Conservation (phyloP, 257 asterid genomes). For the Ilex aquifolium region DNA sequence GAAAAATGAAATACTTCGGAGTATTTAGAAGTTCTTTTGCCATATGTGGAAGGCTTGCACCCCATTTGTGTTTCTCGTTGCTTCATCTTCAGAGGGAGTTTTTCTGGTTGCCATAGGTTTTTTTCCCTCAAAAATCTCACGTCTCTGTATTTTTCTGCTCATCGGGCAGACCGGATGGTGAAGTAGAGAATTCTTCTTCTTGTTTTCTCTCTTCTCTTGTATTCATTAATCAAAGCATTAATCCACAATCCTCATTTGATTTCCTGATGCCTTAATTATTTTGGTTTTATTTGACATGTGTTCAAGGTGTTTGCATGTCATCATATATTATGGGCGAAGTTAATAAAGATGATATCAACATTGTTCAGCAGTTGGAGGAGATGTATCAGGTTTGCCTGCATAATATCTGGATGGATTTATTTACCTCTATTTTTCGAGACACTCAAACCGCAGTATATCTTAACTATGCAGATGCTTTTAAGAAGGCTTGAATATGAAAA, state of each 20-base stretch:
- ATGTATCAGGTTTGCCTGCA: slow-evolving; percentile 55
- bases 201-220: background rate
- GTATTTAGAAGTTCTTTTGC: too few relatives aligned
- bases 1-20: background rate
- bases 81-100: background rate
- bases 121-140: too few relatives aligned
- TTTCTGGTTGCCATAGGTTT: background rate
- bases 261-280: slow-evolving; percentile 1
- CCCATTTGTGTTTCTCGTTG: background rate
- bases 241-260: background rate
- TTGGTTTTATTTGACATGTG: slow-evolving; percentile 10
- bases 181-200: background rate
- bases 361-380: slow-evolving; percentile 61
- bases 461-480: slow-evolving; percentile 45
- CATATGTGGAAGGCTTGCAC: background rate
- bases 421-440: slow-evolving; percentile 7
- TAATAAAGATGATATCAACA: slow-evolving; percentile 29
- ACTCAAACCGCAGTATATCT: background rate
- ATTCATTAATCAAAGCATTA: background rate
- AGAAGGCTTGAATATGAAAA: slow-evolving; percentile 56
- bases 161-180: background rate
- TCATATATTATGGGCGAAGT: slow-evolving; percentile 46
- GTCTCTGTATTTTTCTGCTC: too few relatives aligned
- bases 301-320: slow-evolving; percentile 69
- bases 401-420: slow-evolving; percentile 7